Conservation (phyloP, 129 eudicot genomes). For the Flaveria ramosissima region DNA sequence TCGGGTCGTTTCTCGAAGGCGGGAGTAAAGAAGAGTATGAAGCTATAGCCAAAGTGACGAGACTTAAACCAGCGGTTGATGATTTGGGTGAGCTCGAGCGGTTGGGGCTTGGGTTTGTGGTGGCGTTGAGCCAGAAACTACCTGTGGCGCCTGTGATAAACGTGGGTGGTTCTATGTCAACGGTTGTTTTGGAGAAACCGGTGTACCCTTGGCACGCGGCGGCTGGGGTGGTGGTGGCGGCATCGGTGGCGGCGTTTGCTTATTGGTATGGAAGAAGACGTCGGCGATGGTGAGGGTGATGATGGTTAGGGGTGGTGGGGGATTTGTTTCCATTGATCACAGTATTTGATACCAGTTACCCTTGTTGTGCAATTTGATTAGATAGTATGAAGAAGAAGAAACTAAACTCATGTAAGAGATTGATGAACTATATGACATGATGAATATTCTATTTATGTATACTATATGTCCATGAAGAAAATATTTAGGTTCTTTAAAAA, state of each 20-base stretch:
- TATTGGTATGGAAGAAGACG: slow-evolving; percentile 95
- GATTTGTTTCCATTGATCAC: slow-evolving; percentile 19
- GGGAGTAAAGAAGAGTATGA: slow-evolving; percentile 91
- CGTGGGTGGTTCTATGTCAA: slow-evolving; percentile 31
- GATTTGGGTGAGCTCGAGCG: slow-evolving; percentile 67
- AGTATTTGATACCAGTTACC: slow-evolving; percentile 25
- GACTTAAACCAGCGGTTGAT: slow-evolving; percentile 64
- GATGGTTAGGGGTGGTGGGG: neutral
- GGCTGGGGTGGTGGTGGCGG: slow-evolving; percentile 86
- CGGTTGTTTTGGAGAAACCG: slow-evolving; percentile 51
- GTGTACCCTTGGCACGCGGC: slow-evolving; percentile 79
- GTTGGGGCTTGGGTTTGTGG: slow-evolving; percentile 64
- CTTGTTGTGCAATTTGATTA: slow-evolving; percentile 41
- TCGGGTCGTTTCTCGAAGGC: slow-evolving; percentile 95
- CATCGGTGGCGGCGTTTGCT: slow-evolving; percentile 90
- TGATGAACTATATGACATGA: neutral
- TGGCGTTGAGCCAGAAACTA: slow-evolving; percentile 45
- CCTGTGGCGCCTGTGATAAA: slow-evolving; percentile 11
- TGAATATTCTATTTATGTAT: slow-evolving; percentile 14
- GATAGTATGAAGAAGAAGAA: slow-evolving; percentile 18
- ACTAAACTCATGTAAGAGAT: slow-evolving; percentile 6
- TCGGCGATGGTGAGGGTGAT: slow-evolving; percentile 36
- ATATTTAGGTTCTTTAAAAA: neutral
- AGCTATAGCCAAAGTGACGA: slow-evolving; percentile 72
- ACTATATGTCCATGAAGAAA: neutral